Conservation (phyloP, 371 early-diverging fungal species). For the Coemansia sp. region DNA sequence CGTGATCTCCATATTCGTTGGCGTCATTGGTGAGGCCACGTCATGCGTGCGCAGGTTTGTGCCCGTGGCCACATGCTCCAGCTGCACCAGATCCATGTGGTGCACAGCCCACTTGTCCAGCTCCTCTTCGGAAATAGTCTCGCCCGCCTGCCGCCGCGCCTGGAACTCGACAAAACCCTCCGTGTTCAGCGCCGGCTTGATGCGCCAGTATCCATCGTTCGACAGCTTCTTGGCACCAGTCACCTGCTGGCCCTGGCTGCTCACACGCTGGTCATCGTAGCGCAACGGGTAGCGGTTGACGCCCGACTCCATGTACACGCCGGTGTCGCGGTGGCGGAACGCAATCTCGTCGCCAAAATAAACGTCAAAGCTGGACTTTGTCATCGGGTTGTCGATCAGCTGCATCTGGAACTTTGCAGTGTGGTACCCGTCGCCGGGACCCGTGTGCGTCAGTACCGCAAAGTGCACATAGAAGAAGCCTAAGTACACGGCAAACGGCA, state of each 20-base stretch:
- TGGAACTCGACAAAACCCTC: constrained; percentile 20
- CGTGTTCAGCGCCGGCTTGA: constrained; percentile 60
- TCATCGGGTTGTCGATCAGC: constrained; percentile 69
- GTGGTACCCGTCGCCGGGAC: constrained; percentile 93
- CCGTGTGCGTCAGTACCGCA: constrained; percentile 65
- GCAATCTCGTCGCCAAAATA: constrained; percentile 80
- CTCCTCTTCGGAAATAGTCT: constrained; percentile 37
- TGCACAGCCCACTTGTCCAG: constrained; percentile 54
- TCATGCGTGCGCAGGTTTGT: constrained; percentile 89
- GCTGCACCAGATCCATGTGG: constrained; percentile 67
- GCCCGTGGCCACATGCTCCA: constrained; percentile 67
- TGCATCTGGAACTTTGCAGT: constrained; percentile 83
- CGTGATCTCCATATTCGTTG: constrained; percentile 96
- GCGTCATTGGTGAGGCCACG: constrained; percentile 93
- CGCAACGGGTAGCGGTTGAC: constrained; percentile 78
- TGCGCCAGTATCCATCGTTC: constrained; percentile 80
- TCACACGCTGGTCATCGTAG: constrained; percentile 91
- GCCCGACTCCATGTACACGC: constrained; percentile 83
- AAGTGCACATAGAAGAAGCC: constrained; percentile 84
- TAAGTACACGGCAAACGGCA: constrained; percentile 77
- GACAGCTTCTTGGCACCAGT: constrained; percentile 66
- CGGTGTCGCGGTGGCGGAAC: constrained; percentile 73
- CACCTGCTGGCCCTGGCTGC: constrained; percentile 91
- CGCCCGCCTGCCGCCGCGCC: constrained; percentile 23
- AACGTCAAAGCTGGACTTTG: constrained; percentile 62